These are phyloP conservation scores for Gaertneriomyces semiglobifer DNA, from an alignment of 192 early-diverging fungal genomes.

Conservation along the genomic window DNA sequence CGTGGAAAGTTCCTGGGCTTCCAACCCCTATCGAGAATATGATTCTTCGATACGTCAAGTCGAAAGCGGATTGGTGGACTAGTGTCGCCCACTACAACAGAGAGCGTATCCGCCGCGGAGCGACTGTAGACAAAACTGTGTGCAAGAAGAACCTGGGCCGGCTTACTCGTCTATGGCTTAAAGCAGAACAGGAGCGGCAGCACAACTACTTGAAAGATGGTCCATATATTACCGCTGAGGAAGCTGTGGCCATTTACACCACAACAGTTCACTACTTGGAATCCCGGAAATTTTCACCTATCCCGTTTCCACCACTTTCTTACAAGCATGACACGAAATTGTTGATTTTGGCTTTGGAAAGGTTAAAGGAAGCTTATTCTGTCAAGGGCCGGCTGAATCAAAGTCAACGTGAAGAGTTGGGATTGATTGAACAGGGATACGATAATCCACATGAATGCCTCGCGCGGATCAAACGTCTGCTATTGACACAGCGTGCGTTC, in stretches of 20 bases:
- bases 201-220: slow-evolving; percentile 99
- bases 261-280: slow-evolving; percentile 98
- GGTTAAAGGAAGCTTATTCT: slow-evolving; percentile 90
- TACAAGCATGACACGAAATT: slow-evolving; percentile 99
- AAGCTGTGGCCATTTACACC: slow-evolving; percentile 96
- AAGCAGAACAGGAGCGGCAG: slow-evolving; percentile 99
- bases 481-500: slow-evolving; percentile 96
- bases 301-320: slow-evolving; percentile 98
- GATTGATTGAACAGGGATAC: slow-evolving; percentile 97
- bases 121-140: slow-evolving; percentile 99
- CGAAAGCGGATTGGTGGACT: slow-evolving; percentile 99
- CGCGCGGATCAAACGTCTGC: slow-evolving; percentile 86
- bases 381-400: slow-evolving; percentile 94
- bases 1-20: slow-evolving; percentile 98
- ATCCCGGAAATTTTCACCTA: slow-evolving; percentile 95
- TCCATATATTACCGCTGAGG: slow-evolving; percentile 95
- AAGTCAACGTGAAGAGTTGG: slow-evolving; percentile 94
- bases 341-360: slow-evolving; percentile 90
- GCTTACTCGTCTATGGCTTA: slow-evolving; percentile 95
- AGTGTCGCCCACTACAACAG: slow-evolving; percentile 97
- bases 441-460: slow-evolving; percentile 85
- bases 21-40: slow-evolving; percentile 98
- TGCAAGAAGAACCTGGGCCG: slow-evolving; percentile 98
- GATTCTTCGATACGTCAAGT: slow-evolving; percentile 97
- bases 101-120: slow-evolving; percentile 96